Evolutionary conservation across 768 basidiomycete species (phyloP), one percentile per base, ranked within the genome.

Genomic region (Lactarius indigo): DNA sequence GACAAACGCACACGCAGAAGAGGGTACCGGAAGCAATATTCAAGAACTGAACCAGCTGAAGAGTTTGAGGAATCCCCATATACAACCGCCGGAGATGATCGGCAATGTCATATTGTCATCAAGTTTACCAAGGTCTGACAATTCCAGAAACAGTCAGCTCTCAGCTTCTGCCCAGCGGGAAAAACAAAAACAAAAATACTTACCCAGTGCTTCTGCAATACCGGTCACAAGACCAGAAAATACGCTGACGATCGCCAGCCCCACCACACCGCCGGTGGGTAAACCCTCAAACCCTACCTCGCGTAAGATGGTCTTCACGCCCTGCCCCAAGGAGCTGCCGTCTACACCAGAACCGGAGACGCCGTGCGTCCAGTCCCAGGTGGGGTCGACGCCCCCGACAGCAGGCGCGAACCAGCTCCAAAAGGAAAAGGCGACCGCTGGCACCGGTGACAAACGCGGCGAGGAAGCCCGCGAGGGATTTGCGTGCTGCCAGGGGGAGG

Each of bases 101-200:
- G 95, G 95, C 30, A 97, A 78, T 9, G 92, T 96, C 30, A 97
- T 76, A 74, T 97, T 96, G 74, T 97, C 95, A 72, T 97, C 95
- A 44, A 94, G 74, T 0, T 83, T 84, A 20, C 93, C 93, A 3
- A 96, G 80, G 75, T 96, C 93, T 96, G 74, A 33, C 57, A 26
- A 28, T 23, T 20, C 55, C 41, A 28, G 33, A 30, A 33, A 17
- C 17, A 50, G 15, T 63, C 15, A 66, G 57, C 23, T 58, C 56
- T 31, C 15, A 4, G 17, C 26, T 17, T 47, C 18, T 9, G 8
- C 44, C 47, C 28, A 68, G 26, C 6, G 50, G 37, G 33, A 35
- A 57, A 1, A 66, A 64, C 35, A 13, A 57, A 52, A 42, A n/a
- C n/a, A n/a, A n/a, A n/a, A 63, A 66, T 7, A 81, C 87, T 68